These are phyloP conservation scores for Cercophora sp. DNA, from an alignment of 495 filamentous ascomycete species.

Conservation along the genomic window DNA sequence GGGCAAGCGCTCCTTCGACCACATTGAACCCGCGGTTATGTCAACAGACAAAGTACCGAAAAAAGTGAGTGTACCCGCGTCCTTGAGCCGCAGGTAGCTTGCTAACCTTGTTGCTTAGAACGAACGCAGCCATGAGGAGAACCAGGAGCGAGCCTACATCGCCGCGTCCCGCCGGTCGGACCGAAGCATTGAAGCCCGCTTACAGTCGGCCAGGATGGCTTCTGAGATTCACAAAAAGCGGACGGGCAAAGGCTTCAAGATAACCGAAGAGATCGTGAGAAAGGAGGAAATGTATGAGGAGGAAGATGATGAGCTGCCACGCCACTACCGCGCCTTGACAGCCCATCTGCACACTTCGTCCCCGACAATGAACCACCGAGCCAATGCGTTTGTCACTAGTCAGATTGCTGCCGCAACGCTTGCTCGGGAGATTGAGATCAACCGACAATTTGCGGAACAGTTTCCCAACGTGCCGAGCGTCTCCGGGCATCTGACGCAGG, in stretches of 20 bases:
- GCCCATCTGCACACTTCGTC: too few relatives aligned
- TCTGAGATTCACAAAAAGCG: conserved; percentile 87
- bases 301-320: conserved; percentile 66
- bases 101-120: conserved; percentile 43
- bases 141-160: conserved; percentile 92
- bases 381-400: too few relatives aligned
- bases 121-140: conserved; percentile 78
- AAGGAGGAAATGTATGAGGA: conserved; percentile 98
- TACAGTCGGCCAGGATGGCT: conserved; percentile 83
- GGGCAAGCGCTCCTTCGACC: not conserved
- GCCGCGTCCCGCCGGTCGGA: conserved; percentile 90
- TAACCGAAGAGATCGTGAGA: conserved; percentile 83
- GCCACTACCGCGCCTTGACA: conserved; percentile 51
- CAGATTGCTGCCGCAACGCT: too few relatives aligned
- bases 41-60: not conserved
- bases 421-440: conserved; percentile 47
- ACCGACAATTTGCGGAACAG: conserved; percentile 44
- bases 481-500: conserved; percentile 12
- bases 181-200: conserved; percentile 80
- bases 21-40: not conserved
- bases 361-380: too few relatives aligned
- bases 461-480: conserved; percentile 30
- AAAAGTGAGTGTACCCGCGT: too few relatives aligned
- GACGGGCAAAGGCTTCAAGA: conserved; percentile 77
- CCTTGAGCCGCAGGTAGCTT: too few relatives aligned